Conservation (phyloP, 2,329 filamentous ascomycete species). For the Akanthomyces muscarius region DNA sequence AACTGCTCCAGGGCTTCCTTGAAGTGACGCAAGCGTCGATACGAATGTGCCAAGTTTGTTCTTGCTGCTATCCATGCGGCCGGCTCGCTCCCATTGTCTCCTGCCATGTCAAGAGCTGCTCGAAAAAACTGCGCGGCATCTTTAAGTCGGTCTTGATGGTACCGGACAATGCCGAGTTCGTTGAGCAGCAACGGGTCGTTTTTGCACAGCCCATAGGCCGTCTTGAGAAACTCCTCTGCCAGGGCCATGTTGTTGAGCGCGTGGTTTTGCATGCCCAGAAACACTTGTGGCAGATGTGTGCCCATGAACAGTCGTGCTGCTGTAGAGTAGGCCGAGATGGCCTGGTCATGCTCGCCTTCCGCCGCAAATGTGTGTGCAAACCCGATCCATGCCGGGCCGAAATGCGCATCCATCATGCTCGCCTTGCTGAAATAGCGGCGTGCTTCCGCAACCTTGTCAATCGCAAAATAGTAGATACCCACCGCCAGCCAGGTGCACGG, state of each 20-base stretch:
- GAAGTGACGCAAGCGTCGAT: constrained; percentile 66
- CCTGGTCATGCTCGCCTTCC: constrained; percentile 96
- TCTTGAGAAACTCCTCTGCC: constrained; percentile 90
- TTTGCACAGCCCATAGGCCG: constrained; percentile 77
- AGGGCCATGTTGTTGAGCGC: constrained; percentile 92
- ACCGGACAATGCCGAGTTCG: constrained; percentile 93
- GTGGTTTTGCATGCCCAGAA: constrained; percentile 97
- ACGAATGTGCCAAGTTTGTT: constrained; percentile 85
- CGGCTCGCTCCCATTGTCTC: constrained; percentile 77
- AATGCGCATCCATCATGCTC: constrained; percentile 95
- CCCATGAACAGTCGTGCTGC: constrained; percentile 93
- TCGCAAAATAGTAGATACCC: constrained; percentile 89
- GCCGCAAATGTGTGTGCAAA: constrained; percentile 98
- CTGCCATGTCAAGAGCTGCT: constrained; percentile 70
- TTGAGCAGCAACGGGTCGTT: constrained; percentile 89
- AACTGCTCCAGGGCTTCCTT: constrained; percentile 75
- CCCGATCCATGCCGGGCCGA: constrained; percentile 96
- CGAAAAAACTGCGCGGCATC: constrained; percentile 75
- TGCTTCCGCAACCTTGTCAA: constrained; percentile 85
- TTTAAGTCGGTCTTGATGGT: constrained; percentile 77
- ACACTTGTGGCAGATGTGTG: constrained; percentile 91
- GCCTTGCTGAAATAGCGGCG: constrained; percentile 96
- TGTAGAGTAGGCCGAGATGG: constrained; percentile 95
- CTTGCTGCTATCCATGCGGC: constrained; percentile 79
- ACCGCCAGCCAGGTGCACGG: constrained; percentile 92